These are phyloP conservation scores for Phlebiopsis gigantea DNA, from an alignment of 768 basidiomycete genomes.

Conservation along the genomic window DNA sequence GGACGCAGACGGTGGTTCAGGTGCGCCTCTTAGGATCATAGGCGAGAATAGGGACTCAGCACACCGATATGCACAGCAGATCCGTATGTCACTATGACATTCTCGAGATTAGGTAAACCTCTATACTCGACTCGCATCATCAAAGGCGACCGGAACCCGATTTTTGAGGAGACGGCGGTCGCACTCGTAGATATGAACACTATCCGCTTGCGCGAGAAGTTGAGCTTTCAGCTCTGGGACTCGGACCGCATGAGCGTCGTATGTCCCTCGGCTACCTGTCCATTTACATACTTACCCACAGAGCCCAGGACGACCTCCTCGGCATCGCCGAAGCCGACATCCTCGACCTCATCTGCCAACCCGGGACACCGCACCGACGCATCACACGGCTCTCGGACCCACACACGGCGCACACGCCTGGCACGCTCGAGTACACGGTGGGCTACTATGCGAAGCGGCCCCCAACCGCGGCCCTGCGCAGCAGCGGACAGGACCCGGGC, in stretches of 20 bases:
- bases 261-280: not conserved
- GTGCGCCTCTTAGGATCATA: constrained; percentile 17
- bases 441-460: constrained; percentile 47
- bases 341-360: constrained; percentile 24
- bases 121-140: constrained; percentile 72
- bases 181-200: constrained; percentile 61
- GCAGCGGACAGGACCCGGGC: constrained; percentile 30
- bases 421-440: constrained; percentile 41
- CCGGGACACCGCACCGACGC: constrained; percentile 22
- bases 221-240: constrained; percentile 69
- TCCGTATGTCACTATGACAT: constrained; percentile 60
- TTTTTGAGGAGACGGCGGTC: constrained; percentile 66
- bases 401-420: constrained; percentile 28
- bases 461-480: constrained; percentile 21
- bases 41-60: not conserved
- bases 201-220: constrained; percentile 58
- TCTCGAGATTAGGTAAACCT: constrained; percentile 57
- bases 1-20: constrained; percentile 32
- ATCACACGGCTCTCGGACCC: constrained; percentile 20
- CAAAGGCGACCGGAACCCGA: constrained; percentile 51
- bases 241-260: constrained; percentile 42
- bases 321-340: constrained; percentile 41
- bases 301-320: constrained; percentile 41
- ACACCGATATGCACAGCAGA: constrained; percentile 19
- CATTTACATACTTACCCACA: not conserved